Evolutionary conservation across 2,329 filamentous ascomycete genomes (phyloP).

Genomic region (Neofusicoccum umdonicola): DNA sequence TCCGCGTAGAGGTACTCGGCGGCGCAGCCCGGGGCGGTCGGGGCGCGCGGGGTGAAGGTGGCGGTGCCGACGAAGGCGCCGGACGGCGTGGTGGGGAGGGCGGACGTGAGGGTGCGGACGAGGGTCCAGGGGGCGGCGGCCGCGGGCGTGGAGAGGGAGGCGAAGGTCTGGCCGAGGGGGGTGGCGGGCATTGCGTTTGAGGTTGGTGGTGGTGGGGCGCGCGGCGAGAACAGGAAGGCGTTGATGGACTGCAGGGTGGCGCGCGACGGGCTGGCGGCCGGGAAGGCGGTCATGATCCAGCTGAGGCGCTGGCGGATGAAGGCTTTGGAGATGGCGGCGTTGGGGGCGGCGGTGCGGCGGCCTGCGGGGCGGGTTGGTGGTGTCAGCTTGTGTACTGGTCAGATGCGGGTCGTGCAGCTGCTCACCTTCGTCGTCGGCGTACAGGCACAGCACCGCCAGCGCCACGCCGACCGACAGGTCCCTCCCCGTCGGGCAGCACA

Average conservation of each 20-base stretch:
- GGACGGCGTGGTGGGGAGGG: constrained; percentile 60
- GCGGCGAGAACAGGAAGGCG: constrained; percentile 67
- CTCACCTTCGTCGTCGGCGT: constrained; percentile 63
- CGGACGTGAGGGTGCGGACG: constrained; percentile 55
- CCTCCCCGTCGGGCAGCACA: constrained; percentile 74
- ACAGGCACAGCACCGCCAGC: constrained; percentile 72
- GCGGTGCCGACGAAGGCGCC: constrained; percentile 66
- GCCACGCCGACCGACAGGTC: constrained; percentile 78
- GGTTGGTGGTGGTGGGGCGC: neutral
- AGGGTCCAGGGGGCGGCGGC: constrained; percentile 61
- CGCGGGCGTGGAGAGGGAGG: neutral
- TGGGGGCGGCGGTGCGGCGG: neutral
- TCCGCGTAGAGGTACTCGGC: constrained; percentile 66
- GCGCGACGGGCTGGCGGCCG: constrained; percentile 78
- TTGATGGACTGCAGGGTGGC: constrained; percentile 89
- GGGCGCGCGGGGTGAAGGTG: constrained; percentile 59
- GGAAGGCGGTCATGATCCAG: constrained; percentile 76
- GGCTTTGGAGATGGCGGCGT: constrained; percentile 61
- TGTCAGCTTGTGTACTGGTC: too few species aligned
- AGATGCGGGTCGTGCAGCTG: too few species aligned
- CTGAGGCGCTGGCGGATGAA: constrained; percentile 74
- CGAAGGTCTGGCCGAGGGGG: neutral
- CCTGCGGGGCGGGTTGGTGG: neutral
- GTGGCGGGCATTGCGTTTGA: neutral
- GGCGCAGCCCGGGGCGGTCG: constrained; percentile 42